Conservation (phyloP, 805 yeast species). For the Priceomyces haplophilus region DNA sequence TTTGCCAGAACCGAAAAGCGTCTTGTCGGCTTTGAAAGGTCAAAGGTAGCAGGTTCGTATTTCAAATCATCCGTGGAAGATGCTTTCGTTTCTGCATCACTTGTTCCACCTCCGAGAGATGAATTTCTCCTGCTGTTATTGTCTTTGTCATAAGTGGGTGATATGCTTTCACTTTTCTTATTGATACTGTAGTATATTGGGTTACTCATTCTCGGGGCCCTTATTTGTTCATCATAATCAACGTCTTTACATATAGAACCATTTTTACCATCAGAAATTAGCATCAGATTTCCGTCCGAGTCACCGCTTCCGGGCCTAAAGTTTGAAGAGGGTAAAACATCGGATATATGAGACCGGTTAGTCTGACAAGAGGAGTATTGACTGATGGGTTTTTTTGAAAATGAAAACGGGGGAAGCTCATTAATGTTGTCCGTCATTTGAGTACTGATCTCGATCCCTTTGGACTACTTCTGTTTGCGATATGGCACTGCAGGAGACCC, state of each 20-base stretch:
- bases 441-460: too few relatives aligned
- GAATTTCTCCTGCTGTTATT: slow-evolving; percentile 1
- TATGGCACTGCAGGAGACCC: too few relatives aligned
- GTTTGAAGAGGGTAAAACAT: slow-evolving; percentile 17
- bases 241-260: slow-evolving; percentile 15
- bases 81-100: slow-evolving; percentile 3
- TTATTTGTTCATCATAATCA: slow-evolving; percentile 52
- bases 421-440: slow-evolving; percentile 5
- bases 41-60: slow-evolving; percentile 48
- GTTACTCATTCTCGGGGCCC: slow-evolving; percentile 53
- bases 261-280: background rate
- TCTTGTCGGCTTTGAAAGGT: slow-evolving; percentile 38
- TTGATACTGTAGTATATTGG: slow-evolving; percentile 21
- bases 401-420: slow-evolving; percentile 26
- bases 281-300: background rate
- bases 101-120: slow-evolving; percentile 1
- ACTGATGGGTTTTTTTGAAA: slow-evolving; percentile 28
- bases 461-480: too few relatives aligned
- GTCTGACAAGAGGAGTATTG: slow-evolving; percentile 6
- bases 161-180: background rate
- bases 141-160: background rate
- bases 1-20: slow-evolving; percentile 27
- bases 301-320: background rate
- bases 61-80: slow-evolving; percentile 5
- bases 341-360: slow-evolving; percentile 25